Conservation (phyloP, 352 stramenopile species). For the Phytophthora ramorum region DNA sequence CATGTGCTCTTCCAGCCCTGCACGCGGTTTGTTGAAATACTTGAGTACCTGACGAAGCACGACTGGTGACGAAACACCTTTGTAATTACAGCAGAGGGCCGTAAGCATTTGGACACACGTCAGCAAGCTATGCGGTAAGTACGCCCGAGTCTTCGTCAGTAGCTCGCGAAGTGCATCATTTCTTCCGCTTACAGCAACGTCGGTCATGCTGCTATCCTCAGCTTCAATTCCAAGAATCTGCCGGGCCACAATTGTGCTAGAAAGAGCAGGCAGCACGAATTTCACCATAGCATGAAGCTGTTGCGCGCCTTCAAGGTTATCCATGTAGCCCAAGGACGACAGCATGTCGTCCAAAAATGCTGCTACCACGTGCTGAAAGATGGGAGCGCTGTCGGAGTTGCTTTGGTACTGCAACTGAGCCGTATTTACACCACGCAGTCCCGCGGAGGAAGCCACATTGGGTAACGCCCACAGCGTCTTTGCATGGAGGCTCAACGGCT, state of each 20-base stretch:
- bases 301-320: conserved; percentile 46
- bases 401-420: conserved; percentile 2
- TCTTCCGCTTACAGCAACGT: conserved; percentile 8
- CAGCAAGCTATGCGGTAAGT: conserved; percentile 52
- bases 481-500: conserved; percentile 27
- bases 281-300: conserved; percentile 75
- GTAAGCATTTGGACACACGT: conserved; percentile 58
- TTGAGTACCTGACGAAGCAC: conserved; percentile 61
- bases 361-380: conserved; percentile 65
- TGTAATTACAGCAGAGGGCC: conserved; percentile 50
- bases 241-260: conserved; percentile 46
- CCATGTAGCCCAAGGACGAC: conserved; percentile 57
- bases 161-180: conserved; percentile 29
- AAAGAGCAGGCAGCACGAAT: conserved; percentile 60
- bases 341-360: conserved; percentile 68
- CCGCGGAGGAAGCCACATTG: conserved; percentile 16
- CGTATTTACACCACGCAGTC: conserved; percentile 10
- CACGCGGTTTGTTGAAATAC: conserved; percentile 50
- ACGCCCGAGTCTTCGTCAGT: conserved; percentile 38
- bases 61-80: conserved; percentile 27
- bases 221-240: conserved; percentile 39
- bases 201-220: conserved; percentile 21
- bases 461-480: conserved; percentile 48
- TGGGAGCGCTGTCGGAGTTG: conserved; percentile 19
- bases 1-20: conserved; percentile 20